These are phyloP conservation scores for Apocynum venetum DNA, from an alignment of 257 asterid genomes.

Conservation along the genomic window DNA sequence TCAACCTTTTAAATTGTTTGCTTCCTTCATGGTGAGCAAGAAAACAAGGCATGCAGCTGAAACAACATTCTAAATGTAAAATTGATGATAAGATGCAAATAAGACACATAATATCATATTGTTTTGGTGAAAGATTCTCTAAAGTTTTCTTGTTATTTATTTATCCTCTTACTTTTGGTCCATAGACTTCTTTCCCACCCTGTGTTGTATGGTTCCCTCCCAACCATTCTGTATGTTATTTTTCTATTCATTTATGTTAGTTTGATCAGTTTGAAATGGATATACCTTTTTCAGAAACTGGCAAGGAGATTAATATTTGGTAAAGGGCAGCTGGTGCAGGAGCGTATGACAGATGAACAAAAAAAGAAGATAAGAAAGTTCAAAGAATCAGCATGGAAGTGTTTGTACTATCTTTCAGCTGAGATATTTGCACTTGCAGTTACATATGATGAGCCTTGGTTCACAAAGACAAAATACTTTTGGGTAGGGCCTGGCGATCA, in stretches of 20 bases:
- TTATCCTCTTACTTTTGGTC: background rate
- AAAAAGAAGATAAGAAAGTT: constrained; percentile 75
- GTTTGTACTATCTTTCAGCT: constrained; percentile 81
- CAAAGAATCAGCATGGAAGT: constrained; percentile 99
- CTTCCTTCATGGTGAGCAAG: background rate
- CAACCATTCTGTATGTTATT: background rate
- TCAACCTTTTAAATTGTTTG: background rate
- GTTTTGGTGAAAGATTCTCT: background rate
- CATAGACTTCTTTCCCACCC: background rate
- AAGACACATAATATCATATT: background rate
- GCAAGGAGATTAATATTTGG: constrained; percentile 70
- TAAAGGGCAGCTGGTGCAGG: constrained; percentile 49
- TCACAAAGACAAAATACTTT: constrained; percentile 60
- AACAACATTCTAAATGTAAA: background rate
- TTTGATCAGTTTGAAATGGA: constrained; percentile 17
- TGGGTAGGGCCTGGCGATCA: constrained; percentile 91
- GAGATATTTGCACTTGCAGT: constrained; percentile 75
- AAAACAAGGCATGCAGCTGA: background rate
- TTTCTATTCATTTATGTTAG: background rate
- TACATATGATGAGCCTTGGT: constrained; percentile 91
- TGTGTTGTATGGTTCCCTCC: background rate
- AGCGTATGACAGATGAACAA: constrained; percentile 41
- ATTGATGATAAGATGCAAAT: background rate
- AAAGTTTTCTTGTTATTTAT: background rate
- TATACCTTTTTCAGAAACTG: constrained; percentile 53